Evolutionary conservation across 371 early-diverging fungal genomes (phyloP), one percentile per base, ranked within the genome.

Genomic region (Syncephalastrum racemosum): DNA sequence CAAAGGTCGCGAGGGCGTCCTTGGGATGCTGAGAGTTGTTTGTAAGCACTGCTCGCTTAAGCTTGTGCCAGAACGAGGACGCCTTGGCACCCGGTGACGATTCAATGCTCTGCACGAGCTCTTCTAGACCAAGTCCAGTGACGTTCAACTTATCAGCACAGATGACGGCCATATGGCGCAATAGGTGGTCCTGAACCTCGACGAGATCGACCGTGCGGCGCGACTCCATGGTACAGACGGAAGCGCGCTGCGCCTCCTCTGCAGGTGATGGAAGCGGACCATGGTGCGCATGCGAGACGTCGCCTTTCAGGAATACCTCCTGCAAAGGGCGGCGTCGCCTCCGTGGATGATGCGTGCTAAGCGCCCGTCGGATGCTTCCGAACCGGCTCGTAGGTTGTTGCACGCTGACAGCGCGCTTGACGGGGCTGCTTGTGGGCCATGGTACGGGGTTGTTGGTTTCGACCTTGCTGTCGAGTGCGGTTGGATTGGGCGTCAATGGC

Each of bases 161-260:
- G 36, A 31, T 31, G 3, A 88, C 86, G 0, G 93, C 92, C 20
- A 88, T 67, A 55, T 90, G 91, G 50, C 83, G 82, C 40, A 91
- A 86, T 46, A 84, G 83, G 55, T 92, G 79, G 43, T 81, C 75
- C 59, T 90, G 89, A 12, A 90, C 67, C 2, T 82, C 86, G 24
- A 83, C 81, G 31, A 93, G 73, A 55, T 94, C 94, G 42, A 39
- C 20, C 36, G 39, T 27, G 52, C 46, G 46, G 12, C 36, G 36
- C 10, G 14, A 13, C 6, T 36, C 14, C 18, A 27, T 15, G 43
- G 40, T 23, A 23, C 44, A 57, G 19, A 57, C 40, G 19, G 58
- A 57, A 15, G 58, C 58, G n/a, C 55, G 55, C 23, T 55, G 46
- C 14, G 54, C 44, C 10, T 31, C 36, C 12, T 31, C 36, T 31